Evolutionary conservation across 148 eudicot genomes (phyloP), one percentile per base, ranked within the genome.

Genomic region (Diospyros lotus): DNA sequence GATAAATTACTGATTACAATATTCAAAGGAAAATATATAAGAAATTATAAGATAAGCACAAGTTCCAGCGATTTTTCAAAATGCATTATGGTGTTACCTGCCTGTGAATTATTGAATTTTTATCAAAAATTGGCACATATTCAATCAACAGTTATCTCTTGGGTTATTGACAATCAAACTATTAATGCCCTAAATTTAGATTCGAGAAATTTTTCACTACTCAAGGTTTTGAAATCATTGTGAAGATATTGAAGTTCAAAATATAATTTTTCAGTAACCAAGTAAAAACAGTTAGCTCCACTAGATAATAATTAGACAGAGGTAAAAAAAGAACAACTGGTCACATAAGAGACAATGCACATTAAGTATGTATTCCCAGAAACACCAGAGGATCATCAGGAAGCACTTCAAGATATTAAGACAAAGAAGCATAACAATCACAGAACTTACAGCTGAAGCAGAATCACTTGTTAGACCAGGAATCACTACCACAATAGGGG

Each of bases 401-500:
- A 77, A 52, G 45, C 12, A 63, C n/a, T 60, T 17, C 6, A 48
- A 53, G 39, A 11, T 50, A 42, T 14, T 53, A 69, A 71, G 59
- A 67, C 50, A 64, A 62, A 60, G 18, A 56, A 43, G 45, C 6
- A 67, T 56, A 14, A 58, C 15, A 42, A 14, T 43, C 61, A 13
- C 1, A 39, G 28, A 75, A 80, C 97, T 82, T 87, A 95, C 98
- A 72, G 96, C 76, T 61, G 97, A 87, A 77, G 88, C 77, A 40
- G 98, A 95, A 80, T 95, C 98, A 80, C 98, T 95, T 51, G 96
- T 92, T 71, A 95, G 79, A 58, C 98, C 98, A 38, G 98, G 98
- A 65, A 95, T 79, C 71, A 92, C 89, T 58, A 89, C 75, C 77
- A 90, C 83, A 77, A 95, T 91, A 39, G 98, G 98, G 15, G 89